Percentiles rank a stretch among this genome's conserved stretches.
Evolutionary conservation across 2,329 filamentous ascomycete genomes (phyloP).

Genomic region (Penicillium rolfsii): DNA sequence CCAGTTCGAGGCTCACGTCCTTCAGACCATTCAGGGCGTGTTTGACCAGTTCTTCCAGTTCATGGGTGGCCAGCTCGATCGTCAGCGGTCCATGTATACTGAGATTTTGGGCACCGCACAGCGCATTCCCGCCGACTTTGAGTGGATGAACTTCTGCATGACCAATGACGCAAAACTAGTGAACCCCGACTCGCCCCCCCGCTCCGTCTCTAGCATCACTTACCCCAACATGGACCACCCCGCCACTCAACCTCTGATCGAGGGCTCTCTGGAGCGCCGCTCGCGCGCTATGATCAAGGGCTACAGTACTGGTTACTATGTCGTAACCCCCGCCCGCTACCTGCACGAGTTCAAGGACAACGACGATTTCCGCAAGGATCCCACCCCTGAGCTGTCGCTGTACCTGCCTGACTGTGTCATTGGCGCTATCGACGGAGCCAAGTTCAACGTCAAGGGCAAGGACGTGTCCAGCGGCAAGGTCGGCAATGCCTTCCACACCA

Average conservation of each 20-base stretch:
- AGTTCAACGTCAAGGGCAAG: constrained; percentile 96
- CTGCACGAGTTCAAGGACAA: constrained; percentile 96
- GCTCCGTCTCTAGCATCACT: constrained; percentile 70
- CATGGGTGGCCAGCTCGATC: constrained; percentile 78
- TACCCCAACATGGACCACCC: constrained; percentile 90
- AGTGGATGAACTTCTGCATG: constrained; percentile 83
- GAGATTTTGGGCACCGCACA: constrained; percentile 81
- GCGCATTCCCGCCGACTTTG: constrained; percentile 79
- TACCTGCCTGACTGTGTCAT: constrained; percentile 90
- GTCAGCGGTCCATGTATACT: constrained; percentile 75
- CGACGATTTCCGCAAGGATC: constrained; percentile 65
- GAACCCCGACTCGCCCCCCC: constrained; percentile 73
- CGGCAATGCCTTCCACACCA: constrained; percentile 77
- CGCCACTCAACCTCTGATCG: constrained; percentile 79
- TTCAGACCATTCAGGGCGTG: constrained; percentile 79
- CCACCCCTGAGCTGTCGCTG: constrained; percentile 79
- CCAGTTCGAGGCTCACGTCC: constrained; percentile 81
- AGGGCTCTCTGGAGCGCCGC: constrained; percentile 88
- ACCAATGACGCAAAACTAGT: constrained; percentile 74
- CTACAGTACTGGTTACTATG: constrained; percentile 83
- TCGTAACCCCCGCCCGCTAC: constrained; percentile 83
- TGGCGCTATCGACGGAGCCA: constrained; percentile 71
- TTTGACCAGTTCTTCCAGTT: constrained; percentile 83
- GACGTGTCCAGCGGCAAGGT: constrained; percentile 78
- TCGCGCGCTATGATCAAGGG: constrained; percentile 80